These are phyloP conservation scores for Lasiodiplodia theobromae DNA, from an alignment of 2,329 filamentous ascomycete genomes.

Conservation along the genomic window DNA sequence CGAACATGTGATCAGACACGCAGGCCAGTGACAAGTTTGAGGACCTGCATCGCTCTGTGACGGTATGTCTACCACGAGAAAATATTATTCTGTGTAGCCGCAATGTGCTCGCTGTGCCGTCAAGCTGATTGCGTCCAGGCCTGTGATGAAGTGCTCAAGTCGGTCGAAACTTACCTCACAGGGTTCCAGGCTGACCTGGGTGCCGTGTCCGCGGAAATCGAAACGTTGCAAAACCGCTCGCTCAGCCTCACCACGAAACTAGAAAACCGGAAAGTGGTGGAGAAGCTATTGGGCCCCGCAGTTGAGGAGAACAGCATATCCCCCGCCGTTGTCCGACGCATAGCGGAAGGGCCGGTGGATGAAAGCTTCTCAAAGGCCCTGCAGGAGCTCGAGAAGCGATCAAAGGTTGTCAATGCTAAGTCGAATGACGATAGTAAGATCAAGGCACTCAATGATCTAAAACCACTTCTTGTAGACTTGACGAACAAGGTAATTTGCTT, in stretches of 20 bases:
- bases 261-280: slow-evolving; percentile 87
- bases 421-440: slow-evolving; percentile 67
- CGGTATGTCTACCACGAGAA: slow-evolving; percentile 41
- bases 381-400: slow-evolving; percentile 82
- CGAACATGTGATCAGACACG: slow-evolving; percentile 63
- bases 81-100: not conserved
- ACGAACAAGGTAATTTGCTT: slow-evolving; percentile 70
- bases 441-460: slow-evolving; percentile 83
- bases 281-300: slow-evolving; percentile 83
- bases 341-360: slow-evolving; percentile 88
- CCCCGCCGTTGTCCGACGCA: slow-evolving; percentile 81
- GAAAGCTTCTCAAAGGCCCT: slow-evolving; percentile 86
- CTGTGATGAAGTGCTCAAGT: slow-evolving; percentile 91
- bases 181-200: slow-evolving; percentile 94
- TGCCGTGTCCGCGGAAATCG: slow-evolving; percentile 91
- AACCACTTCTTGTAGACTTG: slow-evolving; percentile 83
- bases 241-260: slow-evolving; percentile 81
- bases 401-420: slow-evolving; percentile 73
- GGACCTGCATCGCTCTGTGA: slow-evolving; percentile 87
- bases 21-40: slow-evolving; percentile 85
- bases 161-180: slow-evolving; percentile 89
- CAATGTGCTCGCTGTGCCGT: not conserved
- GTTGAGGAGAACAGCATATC: slow-evolving; percentile 93
- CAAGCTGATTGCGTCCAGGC: slow-evolving; percentile 50
- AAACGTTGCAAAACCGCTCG: slow-evolving; percentile 88